These are phyloP conservation scores for Teunomyces tritomae DNA, from an alignment of 805 yeast genomes.

Conservation along the genomic window DNA sequence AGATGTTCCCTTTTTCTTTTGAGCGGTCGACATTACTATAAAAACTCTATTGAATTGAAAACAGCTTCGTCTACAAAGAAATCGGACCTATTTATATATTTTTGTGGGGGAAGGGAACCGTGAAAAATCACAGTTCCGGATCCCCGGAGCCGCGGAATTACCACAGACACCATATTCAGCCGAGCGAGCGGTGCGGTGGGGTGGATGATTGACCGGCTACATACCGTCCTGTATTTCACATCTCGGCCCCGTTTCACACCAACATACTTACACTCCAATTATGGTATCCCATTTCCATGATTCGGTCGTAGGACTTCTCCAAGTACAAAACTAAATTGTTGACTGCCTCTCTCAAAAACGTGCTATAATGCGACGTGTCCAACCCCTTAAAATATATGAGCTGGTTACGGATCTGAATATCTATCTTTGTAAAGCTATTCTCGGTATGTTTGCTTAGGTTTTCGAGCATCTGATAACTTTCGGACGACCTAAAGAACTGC, in stretches of 20 bases:
- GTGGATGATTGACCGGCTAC: background rate
- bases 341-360: slow-evolving; percentile 1
- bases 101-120: background rate
- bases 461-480: background rate
- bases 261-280: background rate
- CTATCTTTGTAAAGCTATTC: background rate
- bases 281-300: slow-evolving; percentile 1
- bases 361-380: background rate
- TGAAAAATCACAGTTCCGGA: background rate
- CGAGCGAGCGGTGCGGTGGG: background rate
- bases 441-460: background rate
- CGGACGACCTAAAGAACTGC: background rate
- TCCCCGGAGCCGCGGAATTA: slow-evolving; percentile 2
- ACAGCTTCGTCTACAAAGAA: background rate
- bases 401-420: background rate
- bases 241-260: background rate
- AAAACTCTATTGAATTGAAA: background rate
- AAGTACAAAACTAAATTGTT: background rate
- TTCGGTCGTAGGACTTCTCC: background rate
- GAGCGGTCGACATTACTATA: slow-evolving; percentile 1
- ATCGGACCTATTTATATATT: slow-evolving; percentile 1
- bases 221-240: background rate
- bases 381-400: background rate
- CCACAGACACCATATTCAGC: background rate
- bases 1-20: slow-evolving; percentile 35